A percentile compares a stretch with the other conserved stretches of the same genome.
Conservation (phyloP, 73 alveolate genomes). For the Blepharisma stoltei region DNA sequence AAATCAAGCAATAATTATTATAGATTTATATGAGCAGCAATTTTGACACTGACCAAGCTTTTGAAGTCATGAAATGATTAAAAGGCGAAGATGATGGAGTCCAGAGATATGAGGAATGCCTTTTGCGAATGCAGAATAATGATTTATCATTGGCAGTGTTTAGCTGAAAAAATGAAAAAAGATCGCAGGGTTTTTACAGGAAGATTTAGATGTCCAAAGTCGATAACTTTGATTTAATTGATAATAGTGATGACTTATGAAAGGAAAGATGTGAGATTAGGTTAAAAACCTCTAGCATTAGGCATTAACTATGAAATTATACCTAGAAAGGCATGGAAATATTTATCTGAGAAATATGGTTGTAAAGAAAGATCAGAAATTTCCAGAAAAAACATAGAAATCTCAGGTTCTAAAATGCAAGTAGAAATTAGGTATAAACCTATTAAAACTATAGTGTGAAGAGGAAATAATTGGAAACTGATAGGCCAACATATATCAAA, state of each 20-base stretch:
- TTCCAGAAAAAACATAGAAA: neutral
- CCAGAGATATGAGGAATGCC: conserved; percentile 1
- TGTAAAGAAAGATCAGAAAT: neutral
- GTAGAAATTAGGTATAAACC: neutral
- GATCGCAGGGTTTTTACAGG: neutral
- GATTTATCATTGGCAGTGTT: neutral
- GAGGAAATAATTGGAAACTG: neutral
- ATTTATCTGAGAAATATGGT: neutral
- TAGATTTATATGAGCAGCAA: no score
- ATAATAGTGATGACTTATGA: neutral
- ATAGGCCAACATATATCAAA: no score
- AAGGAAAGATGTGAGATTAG: neutral
- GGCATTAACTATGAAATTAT: neutral
- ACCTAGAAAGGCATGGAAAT: conserved; percentile 18
- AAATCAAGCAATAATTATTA: no score
- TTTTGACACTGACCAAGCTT: neutral
- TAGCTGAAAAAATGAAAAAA: conserved; percentile 17
- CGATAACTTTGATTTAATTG: neutral
- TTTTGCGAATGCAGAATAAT: neutral
- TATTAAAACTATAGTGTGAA: neutral
- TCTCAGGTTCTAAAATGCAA: neutral
- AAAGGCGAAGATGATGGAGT: conserved; percentile 12
- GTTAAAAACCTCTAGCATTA: neutral
- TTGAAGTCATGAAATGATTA: conserved; percentile 14
- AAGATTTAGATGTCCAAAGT: neutral